Conservation (phyloP, 129 eudicot genomes). For the Pittosporum tobira region DNA sequence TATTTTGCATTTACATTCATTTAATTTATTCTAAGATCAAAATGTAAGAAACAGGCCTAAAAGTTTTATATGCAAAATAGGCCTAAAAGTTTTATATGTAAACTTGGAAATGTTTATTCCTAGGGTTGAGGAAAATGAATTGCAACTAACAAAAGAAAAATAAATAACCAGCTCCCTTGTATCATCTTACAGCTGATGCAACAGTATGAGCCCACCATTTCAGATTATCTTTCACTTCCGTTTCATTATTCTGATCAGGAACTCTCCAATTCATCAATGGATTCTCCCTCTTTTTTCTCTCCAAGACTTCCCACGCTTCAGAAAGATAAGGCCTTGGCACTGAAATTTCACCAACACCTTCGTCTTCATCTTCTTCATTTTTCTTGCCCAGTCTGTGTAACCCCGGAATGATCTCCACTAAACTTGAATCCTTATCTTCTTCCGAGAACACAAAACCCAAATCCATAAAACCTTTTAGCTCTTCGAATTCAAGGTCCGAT, state of each 20-base stretch:
- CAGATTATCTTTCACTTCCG: slow-evolving; percentile 43
- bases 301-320: slow-evolving; percentile 57
- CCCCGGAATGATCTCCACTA: slow-evolving; percentile 66
- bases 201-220: slow-evolving; percentile 73
- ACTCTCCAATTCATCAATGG: slow-evolving; percentile 39
- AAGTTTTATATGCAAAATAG: no score
- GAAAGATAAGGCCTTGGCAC: slow-evolving; percentile 71
- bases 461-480: slow-evolving; percentile 81
- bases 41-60: no score
- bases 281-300: slow-evolving; percentile 16
- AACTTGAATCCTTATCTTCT: slow-evolving; percentile 49
- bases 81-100: no score
- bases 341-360: neutral
- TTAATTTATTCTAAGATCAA: no score
- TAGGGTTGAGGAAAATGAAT: neutral
- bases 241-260: slow-evolving; percentile 32
- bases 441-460: slow-evolving; percentile 70
- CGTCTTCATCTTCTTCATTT: neutral
- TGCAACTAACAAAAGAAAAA: neutral
- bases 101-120: no score
- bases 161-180: no score
- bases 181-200: slow-evolving; percentile 49
- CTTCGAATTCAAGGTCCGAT: slow-evolving; percentile 72
- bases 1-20: no score
- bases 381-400: slow-evolving; percentile 47